Evolutionary conservation across 495 filamentous ascomycete genomes (phyloP).

Genomic region (Geopyxis carbonaria): DNA sequence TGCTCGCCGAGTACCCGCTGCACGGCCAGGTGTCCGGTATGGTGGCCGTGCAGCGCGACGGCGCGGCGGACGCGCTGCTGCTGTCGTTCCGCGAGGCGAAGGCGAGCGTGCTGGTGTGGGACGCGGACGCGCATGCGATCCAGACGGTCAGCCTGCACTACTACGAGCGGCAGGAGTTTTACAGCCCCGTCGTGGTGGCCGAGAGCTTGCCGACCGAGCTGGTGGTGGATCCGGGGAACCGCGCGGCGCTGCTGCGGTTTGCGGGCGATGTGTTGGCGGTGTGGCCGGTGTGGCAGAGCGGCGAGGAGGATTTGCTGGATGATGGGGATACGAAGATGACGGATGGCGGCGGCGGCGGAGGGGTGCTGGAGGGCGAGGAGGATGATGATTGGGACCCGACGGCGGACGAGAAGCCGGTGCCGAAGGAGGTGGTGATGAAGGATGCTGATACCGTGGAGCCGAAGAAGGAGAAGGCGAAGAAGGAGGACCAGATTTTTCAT

Average conservation of each 20-base stretch:
- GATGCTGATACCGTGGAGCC: conserved; percentile 43
- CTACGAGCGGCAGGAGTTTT: conserved; percentile 75
- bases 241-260: conserved; percentile 88
- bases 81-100: conserved; percentile 78
- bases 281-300: conserved; percentile 68
- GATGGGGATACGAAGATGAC: conserved; percentile 34
- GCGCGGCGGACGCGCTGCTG: conserved; percentile 51
- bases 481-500: conserved; percentile 14
- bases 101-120: conserved; percentile 86
- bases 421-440: conserved; percentile 20
- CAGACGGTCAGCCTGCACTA: conserved; percentile 89
- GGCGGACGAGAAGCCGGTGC: conserved; percentile 15
- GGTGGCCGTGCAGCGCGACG: conserved; percentile 51
- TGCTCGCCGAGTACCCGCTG: conserved; percentile 66
- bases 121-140: conserved; percentile 57
- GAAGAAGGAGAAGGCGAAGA: conserved; percentile 24
- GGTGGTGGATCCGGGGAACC: conserved; percentile 73
- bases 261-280: conserved; percentile 77
- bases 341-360: conserved; percentile 10
- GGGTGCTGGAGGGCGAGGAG: conserved; percentile 13
- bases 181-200: conserved; percentile 43
- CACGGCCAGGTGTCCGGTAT: conserved; percentile 71
- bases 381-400: conserved; percentile 24
- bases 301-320: conserved; percentile 74
- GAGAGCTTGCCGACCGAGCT: conserved; percentile 65